These are phyloP conservation scores for Mycena capillaripes DNA, from an alignment of 768 basidiomycete genomes.

Conservation along the genomic window DNA sequence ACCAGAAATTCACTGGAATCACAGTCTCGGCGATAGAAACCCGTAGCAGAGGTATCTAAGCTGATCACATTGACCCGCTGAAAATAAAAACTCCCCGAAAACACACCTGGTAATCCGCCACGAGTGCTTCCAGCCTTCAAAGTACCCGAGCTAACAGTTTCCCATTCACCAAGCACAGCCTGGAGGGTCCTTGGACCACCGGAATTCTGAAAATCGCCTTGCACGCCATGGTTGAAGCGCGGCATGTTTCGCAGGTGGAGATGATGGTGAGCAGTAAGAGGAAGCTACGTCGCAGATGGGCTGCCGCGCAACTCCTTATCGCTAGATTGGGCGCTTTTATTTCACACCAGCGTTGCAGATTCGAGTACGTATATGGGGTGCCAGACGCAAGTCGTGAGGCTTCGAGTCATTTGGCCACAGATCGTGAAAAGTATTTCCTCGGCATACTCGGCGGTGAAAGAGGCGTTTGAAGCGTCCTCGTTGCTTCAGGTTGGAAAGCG, in stretches of 20 bases:
- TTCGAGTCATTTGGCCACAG: conserved; percentile 9
- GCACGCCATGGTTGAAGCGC: conserved; percentile 12
- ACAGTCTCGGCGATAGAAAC: background rate
- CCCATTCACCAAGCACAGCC: background rate
- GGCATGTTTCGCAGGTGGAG: conserved; percentile 13
- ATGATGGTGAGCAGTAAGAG: background rate
- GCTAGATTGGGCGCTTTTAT: conserved; percentile 19
- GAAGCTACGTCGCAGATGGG: background rate
- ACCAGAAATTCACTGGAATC: background rate
- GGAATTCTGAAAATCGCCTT: background rate
- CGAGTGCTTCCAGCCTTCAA: background rate
- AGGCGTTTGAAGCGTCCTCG: background rate
- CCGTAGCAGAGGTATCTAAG: background rate
- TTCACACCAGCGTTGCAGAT: conserved; percentile 15
- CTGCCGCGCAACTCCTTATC: background rate
- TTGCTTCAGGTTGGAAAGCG: conserved; percentile 8
- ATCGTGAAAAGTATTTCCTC: conserved; percentile 19
- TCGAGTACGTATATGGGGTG: conserved; percentile 29
- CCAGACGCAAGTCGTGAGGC: conserved; percentile 32
- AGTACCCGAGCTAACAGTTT: background rate
- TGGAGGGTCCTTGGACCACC: background rate
- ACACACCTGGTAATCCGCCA: background rate
- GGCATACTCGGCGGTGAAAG: conserved; percentile 10
- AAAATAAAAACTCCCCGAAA: background rate
- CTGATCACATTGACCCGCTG: background rate